Conservation (phyloP, 805 yeast species). For the Danielozyma ontarioensis region DNA sequence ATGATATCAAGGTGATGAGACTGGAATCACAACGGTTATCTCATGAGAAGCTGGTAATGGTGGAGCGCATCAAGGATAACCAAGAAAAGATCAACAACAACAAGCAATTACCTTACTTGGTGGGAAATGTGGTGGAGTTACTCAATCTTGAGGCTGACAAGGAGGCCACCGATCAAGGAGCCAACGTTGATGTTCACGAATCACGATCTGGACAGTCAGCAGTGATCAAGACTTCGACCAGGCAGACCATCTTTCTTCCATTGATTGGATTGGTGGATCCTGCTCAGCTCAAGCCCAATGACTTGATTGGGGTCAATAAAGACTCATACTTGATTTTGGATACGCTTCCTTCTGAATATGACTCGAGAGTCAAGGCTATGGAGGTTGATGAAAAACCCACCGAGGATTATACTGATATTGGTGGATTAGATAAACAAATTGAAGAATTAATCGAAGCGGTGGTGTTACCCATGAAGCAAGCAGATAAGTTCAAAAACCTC, state of each 20-base stretch:
- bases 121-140: constrained; percentile 93
- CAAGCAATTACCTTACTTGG: constrained; percentile 91
- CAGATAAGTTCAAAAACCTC: constrained; percentile 87
- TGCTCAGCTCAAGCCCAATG: constrained; percentile 90
- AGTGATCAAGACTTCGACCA: constrained; percentile 92
- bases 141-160: constrained; percentile 82
- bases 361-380: constrained; percentile 97
- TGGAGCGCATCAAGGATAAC: constrained; percentile 90
- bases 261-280: constrained; percentile 94
- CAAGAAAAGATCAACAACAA: constrained; percentile 94
- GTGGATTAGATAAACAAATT: constrained; percentile 96
- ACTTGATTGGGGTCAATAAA: constrained; percentile 94
- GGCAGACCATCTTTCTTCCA: constrained; percentile 96
- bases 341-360: constrained; percentile 95
- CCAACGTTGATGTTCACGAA: constrained; percentile 89
- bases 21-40: constrained; percentile 85
- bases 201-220: constrained; percentile 95
- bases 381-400: constrained; percentile 99
- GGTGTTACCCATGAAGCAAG: constrained; percentile 96
- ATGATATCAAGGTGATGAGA: constrained; percentile 91
- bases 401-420: constrained; percentile 94
- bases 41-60: constrained; percentile 91
- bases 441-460: constrained; percentile 98
- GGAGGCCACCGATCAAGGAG: constrained; percentile 85
- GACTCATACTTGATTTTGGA: constrained; percentile 92